A percentile compares a stretch with the other conserved stretches of the same genome.
Conservation (phyloP, 495 filamentous ascomycete genomes). For the Ramalina intermedia region DNA sequence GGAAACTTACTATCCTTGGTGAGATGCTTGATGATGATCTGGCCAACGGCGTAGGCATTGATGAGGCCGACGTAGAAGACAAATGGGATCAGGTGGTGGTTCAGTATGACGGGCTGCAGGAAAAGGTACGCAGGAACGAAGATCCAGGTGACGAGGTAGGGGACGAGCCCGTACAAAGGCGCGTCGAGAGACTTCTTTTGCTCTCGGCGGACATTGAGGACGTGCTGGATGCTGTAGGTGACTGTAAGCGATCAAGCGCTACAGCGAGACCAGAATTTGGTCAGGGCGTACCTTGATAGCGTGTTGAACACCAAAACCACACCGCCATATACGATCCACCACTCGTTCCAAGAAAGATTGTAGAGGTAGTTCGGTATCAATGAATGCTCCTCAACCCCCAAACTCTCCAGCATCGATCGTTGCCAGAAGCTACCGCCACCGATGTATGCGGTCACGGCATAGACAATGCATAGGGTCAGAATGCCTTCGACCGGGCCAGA, state of each 20-base stretch:
- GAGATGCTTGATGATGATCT: conserved; percentile 88
- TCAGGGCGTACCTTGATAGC: conserved; percentile 32
- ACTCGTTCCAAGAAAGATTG: conserved; percentile 69
- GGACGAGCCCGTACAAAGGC: conserved; percentile 68
- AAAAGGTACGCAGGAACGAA: conserved; percentile 63
- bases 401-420: conserved; percentile 53
- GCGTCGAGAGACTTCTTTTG: conserved; percentile 52
- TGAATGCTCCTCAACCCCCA: conserved; percentile 50
- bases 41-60: conserved; percentile 86
- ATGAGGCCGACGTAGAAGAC: conserved; percentile 71
- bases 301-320: conserved; percentile 77
- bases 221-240: conserved; percentile 53
- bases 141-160: conserved; percentile 62
- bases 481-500: conserved; percentile 95
- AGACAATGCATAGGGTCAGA: conserved; percentile 67
- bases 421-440: conserved; percentile 92
- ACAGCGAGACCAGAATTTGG: neutral
- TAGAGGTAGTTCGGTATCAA: conserved; percentile 58
- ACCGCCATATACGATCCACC: conserved; percentile 86
- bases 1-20: conserved; percentile 65
- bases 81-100: conserved; percentile 74
- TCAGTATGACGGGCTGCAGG: conserved; percentile 70
- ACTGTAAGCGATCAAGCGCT: neutral
- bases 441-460: conserved; percentile 67
- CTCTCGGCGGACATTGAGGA: conserved; percentile 61